These are phyloP conservation scores for Ascochyta clinopodiicola DNA, from an alignment of 2,329 filamentous ascomycete species.

Conservation along the genomic window DNA sequence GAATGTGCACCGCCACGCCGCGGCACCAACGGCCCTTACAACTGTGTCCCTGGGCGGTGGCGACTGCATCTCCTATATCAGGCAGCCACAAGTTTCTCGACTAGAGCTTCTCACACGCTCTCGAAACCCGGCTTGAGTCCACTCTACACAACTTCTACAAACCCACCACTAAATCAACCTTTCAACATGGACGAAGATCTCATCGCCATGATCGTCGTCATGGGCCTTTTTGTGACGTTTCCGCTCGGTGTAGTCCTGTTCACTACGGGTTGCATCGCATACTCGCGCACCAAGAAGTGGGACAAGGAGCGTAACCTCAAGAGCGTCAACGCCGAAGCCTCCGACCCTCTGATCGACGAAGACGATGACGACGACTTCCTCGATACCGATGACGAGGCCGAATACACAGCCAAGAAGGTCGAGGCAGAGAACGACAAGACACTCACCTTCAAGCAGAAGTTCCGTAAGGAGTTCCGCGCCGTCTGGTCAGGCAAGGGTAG, in stretches of 20 bases:
- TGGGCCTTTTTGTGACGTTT: slow-evolving; percentile 34
- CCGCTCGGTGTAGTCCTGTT: slow-evolving; percentile 31
- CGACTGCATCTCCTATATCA: slow-evolving; percentile 19
- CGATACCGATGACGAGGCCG: slow-evolving; percentile 42
- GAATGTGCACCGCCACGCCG: slow-evolving; percentile 14
- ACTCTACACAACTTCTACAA: not conserved
- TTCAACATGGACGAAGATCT: slow-evolving; percentile 40
- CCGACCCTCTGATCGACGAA: slow-evolving; percentile 24
- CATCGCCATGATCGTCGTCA: slow-evolving; percentile 31
- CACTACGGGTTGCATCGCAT: slow-evolving; percentile 34
- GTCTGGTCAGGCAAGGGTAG: slow-evolving; percentile 40
- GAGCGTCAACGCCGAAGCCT: slow-evolving; percentile 30
- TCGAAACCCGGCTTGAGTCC: not conserved
- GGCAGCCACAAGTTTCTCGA: slow-evolving; percentile 8
- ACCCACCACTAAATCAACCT: not conserved
- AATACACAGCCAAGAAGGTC: slow-evolving; percentile 36
- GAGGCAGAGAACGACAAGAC: slow-evolving; percentile 37
- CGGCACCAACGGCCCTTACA: slow-evolving; percentile 3
- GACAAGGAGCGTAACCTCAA: slow-evolving; percentile 37
- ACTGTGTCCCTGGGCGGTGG: slow-evolving; percentile 18
- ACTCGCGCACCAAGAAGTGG: slow-evolving; percentile 42
- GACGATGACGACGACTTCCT: slow-evolving; percentile 34
- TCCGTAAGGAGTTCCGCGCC: slow-evolving; percentile 38
- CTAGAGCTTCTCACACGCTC: not conserved
- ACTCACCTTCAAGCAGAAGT: slow-evolving; percentile 40